Conservation (phyloP, 2,329 filamentous ascomycete genomes). For the Monilinia fructicola region DNA sequence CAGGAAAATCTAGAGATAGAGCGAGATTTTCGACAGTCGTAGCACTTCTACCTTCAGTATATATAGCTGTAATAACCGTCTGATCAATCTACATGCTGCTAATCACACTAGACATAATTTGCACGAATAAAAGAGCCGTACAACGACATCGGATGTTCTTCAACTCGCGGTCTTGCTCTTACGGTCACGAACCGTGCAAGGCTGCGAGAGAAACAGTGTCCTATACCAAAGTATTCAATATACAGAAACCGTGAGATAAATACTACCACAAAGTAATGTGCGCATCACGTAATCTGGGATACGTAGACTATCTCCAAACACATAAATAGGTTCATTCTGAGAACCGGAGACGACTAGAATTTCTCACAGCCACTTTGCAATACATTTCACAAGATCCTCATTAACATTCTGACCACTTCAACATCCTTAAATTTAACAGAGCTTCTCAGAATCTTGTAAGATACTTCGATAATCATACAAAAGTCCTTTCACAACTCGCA, state of each 20-base stretch:
- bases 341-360: too few species aligned
- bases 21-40: too few species aligned
- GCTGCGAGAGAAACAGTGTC: neutral
- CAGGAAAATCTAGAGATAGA: neutral
- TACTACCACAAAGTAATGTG: neutral
- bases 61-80: neutral
- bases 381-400: too few species aligned
- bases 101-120: neutral
- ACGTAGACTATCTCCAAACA: rapidly evolving
- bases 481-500: neutral
- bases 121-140: neutral
- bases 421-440: neutral
- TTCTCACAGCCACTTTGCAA: neutral
- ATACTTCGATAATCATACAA: neutral
- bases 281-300: rapidly evolving
- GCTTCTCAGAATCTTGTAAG: neutral
- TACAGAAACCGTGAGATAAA: too few species aligned
- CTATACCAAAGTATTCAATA: neutral
- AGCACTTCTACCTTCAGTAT: too few species aligned
- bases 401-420: neutral
- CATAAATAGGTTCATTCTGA: neutral
- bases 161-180: neutral
- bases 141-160: neutral
- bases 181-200: neutral
- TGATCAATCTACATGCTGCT: too few species aligned